Conservation (phyloP, 2,329 filamentous ascomycete species). For the Penicillium sp. region DNA sequence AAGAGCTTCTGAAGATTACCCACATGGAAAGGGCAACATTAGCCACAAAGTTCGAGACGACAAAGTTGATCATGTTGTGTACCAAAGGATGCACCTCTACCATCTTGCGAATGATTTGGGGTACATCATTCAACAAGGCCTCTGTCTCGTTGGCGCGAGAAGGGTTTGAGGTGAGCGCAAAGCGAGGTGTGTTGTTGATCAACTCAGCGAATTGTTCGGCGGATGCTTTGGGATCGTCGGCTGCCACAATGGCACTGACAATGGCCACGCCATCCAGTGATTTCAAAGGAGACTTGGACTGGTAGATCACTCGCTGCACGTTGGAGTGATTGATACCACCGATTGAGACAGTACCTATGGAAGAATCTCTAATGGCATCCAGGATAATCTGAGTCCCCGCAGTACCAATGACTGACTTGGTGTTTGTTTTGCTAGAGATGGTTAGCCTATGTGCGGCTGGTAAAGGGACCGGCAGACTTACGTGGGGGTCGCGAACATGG, state of each 20-base stretch:
- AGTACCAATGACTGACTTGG: slow-evolving; percentile 77
- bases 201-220: slow-evolving; percentile 61
- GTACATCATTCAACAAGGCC: slow-evolving; percentile 38
- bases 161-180: slow-evolving; percentile 32
- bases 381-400: slow-evolving; percentile 71
- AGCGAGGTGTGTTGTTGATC: slow-evolving; percentile 48
- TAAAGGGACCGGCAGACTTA: slow-evolving; percentile 42
- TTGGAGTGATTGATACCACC: slow-evolving; percentile 83
- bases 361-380: slow-evolving; percentile 54
- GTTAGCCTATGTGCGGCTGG: slow-evolving; percentile 6
- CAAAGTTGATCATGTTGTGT: slow-evolving; percentile 97
- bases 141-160: slow-evolving; percentile 31
- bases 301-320: slow-evolving; percentile 71
- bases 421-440: slow-evolving; percentile 72
- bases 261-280: slow-evolving; percentile 79
- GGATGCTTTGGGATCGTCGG: slow-evolving; percentile 65
- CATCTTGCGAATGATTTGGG: slow-evolving; percentile 61
- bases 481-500: slow-evolving; percentile 83
- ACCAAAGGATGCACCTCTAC: slow-evolving; percentile 69
- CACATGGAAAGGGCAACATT: slow-evolving; percentile 79
- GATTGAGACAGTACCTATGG: slow-evolving; percentile 71
- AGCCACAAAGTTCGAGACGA: slow-evolving; percentile 92
- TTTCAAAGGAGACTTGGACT: slow-evolving; percentile 62
- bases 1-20: slow-evolving; percentile 12
- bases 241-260: slow-evolving; percentile 83